These are phyloP conservation scores for Kuraishia borneana DNA, from an alignment of 805 yeast species.

Conservation along the genomic window DNA sequence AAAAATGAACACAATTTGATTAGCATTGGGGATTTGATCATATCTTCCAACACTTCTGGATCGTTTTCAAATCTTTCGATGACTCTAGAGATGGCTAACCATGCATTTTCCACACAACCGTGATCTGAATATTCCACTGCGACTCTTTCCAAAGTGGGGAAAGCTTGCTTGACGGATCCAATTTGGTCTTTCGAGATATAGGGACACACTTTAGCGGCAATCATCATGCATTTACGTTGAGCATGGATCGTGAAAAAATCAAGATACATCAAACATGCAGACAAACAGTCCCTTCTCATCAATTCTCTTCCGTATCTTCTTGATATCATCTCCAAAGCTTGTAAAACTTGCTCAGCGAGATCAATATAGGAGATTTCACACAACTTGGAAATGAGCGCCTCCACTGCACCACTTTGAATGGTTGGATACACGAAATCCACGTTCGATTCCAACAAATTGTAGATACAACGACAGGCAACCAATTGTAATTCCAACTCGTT, in stretches of 20 bases:
- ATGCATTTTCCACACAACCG: constrained; percentile 48
- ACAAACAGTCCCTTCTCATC: constrained; percentile 48
- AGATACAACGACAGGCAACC: constrained; percentile 74
- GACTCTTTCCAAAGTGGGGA: constrained; percentile 49
- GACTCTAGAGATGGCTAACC: constrained; percentile 52
- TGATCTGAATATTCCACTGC: constrained; percentile 45
- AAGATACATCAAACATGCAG: constrained; percentile 56
- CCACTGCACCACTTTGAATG: constrained; percentile 54
- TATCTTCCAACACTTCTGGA: constrained; percentile 31
- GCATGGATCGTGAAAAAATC: constrained; percentile 88
- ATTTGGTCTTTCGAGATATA: constrained; percentile 32
- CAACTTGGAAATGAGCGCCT: constrained; percentile 52
- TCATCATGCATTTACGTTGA: constrained; percentile 68
- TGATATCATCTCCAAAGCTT: constrained; percentile 59
- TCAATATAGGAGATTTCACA: constrained; percentile 77
- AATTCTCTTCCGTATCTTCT: constrained; percentile 39
- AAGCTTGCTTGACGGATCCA: constrained; percentile 38
- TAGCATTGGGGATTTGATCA: constrained; percentile 25
- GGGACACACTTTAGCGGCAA: constrained; percentile 60
- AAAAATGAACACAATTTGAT: constrained; percentile 15
- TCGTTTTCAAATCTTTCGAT: constrained; percentile 35
- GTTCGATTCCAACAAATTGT: constrained; percentile 68
- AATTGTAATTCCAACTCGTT: constrained; percentile 74
- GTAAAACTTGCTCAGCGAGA: constrained; percentile 83
- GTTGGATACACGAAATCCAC: constrained; percentile 53